Base-by-base conservation (phyloP, 1,284 basidiomycete species). In the Tranzscheliella williamsii region DNA sequence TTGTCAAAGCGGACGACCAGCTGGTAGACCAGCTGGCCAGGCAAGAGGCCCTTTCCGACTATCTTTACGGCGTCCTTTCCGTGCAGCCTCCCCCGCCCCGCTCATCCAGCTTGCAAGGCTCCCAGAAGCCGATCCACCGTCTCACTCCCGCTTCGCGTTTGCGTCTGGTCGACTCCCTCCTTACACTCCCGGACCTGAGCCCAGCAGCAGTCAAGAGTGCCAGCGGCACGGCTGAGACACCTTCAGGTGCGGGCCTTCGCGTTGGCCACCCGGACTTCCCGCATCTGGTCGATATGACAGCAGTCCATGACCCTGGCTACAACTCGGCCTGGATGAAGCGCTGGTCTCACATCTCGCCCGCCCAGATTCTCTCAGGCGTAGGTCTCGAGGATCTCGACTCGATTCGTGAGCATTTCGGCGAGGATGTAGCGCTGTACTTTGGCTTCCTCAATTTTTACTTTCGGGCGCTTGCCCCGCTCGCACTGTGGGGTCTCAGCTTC, bases 391-490 rank as follows among this genome's bases (percentile, higher is more conserved):
- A 76, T 23, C 62, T 77, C 23, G 75, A 76, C 32, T 57, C 58
- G 21, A 53, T 77, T 24, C 61, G 74, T 13, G 58, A 60, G 35
- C 70, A 77, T 34, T 72, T 75, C 34, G 75, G 75, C n/a, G 75
- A 73, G 34, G 54, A 75, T n/a, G 47, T 76, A 11, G 75, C 73
- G 18, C 46, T 77, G 15, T 77, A 77, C 57, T 77, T 76, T 60
- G 73, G 62, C 24, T 77, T 75, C 38, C 60, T 77, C 38, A 67
- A 68, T 52, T 69, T 31, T 40, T 77, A 77, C 56, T 75, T 72
- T 24, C 58, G 57, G 35, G 55, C 72, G 11, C 52, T 76, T 2
- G 56, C 57, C 1, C 70, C 72, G 0, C 44, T 67, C 8, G 71
- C 74, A 2, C 24, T 63, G 15, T 39, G 70, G 9, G 75, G 72